Percentiles rank a stretch among this genome's conserved stretches.
Conservation (phyloP, 176 grass and related monocot genomes). For the Avena insularis region DNA sequence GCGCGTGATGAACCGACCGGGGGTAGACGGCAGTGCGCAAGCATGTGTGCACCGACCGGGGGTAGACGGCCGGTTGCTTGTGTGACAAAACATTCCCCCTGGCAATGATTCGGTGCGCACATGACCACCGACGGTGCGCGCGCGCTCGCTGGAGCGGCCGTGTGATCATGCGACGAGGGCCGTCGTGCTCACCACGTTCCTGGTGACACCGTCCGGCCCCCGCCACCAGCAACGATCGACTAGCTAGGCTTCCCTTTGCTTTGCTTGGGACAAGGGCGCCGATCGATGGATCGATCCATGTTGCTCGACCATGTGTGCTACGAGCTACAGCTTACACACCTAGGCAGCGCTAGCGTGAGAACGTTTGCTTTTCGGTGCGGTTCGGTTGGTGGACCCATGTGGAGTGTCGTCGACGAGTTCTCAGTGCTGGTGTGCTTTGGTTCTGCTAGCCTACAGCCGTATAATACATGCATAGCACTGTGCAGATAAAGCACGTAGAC, state of each 20-base stretch:
- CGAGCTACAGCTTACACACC: background rate
- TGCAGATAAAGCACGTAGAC: no score
- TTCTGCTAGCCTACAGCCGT: background rate
- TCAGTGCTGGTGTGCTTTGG: background rate
- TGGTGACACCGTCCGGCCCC: background rate
- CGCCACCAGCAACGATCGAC: background rate
- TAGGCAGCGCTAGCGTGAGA: background rate
- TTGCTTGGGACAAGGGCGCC: background rate
- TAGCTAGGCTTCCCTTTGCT: background rate
- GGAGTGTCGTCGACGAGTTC: background rate
- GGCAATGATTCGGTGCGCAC: conserved; percentile 10
- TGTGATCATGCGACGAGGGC: background rate
- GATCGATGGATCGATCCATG: background rate
- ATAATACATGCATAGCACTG: no score
- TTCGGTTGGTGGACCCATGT: background rate
- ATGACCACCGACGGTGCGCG: background rate
- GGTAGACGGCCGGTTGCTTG: background rate
- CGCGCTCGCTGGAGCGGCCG: background rate
- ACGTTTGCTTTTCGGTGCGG: background rate
- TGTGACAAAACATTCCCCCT: background rate
- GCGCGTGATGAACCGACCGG: no score
- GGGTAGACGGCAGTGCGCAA: background rate
- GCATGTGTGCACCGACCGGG: background rate
- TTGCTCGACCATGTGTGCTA: background rate
- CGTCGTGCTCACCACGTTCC: background rate